Evolutionary conservation across 352 stramenopile genomes (phyloP).

Genomic region (Globisporangium carolinianum): DNA sequence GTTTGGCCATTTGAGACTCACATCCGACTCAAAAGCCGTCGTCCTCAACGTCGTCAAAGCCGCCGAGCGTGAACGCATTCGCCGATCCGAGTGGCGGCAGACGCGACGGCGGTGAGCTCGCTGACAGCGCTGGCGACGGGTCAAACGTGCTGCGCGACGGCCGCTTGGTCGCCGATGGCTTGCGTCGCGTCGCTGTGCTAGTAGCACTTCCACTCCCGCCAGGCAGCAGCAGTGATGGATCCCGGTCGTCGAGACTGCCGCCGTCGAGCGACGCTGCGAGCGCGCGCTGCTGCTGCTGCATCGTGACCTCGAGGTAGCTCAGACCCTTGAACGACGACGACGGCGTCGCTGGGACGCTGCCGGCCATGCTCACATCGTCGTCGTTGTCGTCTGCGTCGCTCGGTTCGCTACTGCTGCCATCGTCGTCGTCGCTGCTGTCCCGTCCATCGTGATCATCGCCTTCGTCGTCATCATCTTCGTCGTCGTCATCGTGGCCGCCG

Average conservation of each 20-base stretch:
- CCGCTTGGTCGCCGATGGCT: slow-evolving; percentile 5
- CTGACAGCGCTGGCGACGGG: slow-evolving; percentile 58
- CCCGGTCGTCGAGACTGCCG: slow-evolving; percentile 34
- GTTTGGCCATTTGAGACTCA: too few relatives aligned
- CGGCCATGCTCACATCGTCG: slow-evolving; percentile 46
- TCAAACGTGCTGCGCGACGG: slow-evolving; percentile 48
- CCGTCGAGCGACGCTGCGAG: slow-evolving; percentile 51
- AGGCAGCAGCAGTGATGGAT: not conserved
- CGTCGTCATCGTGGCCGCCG: slow-evolving; percentile 27
- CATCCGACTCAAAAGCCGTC: slow-evolving; percentile 25
- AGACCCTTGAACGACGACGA: slow-evolving; percentile 28
- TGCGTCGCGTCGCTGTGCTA: not conserved
- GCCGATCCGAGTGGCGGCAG: slow-evolving; percentile 44
- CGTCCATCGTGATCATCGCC: slow-evolving; percentile 25
- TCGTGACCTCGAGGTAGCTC: slow-evolving; percentile 51
- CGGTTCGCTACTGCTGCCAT: slow-evolving; percentile 29
- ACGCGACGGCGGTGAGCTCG: slow-evolving; percentile 59
- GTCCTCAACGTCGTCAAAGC: slow-evolving; percentile 48
- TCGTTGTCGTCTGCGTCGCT: slow-evolving; percentile 20
- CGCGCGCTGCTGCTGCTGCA: slow-evolving; percentile 13
- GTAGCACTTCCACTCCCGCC: too few relatives aligned
- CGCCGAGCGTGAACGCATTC: slow-evolving; percentile 50
- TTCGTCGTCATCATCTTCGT: slow-evolving; percentile 32
- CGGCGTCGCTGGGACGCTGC: slow-evolving; percentile 27
- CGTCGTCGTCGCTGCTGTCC: slow-evolving; percentile 9